phyloP scores from a whole-genome alignment of 129 eudicot species.

The Pittosporum tobira region DNA sequence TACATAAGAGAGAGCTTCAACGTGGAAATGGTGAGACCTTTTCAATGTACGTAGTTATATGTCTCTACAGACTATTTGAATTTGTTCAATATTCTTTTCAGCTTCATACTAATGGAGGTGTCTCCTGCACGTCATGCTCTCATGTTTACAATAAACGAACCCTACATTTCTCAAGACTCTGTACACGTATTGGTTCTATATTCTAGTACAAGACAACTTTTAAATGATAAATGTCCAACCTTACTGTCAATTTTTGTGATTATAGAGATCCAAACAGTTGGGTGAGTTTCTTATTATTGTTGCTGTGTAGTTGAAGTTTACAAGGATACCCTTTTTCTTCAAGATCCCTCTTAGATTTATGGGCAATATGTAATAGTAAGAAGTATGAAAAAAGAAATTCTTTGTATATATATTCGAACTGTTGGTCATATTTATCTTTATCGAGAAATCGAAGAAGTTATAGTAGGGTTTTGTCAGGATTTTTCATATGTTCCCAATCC shows the following conservation, averaged over 20 bases:
- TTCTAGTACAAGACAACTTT: neutral
- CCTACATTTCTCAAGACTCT: neutral
- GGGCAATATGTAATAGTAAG: no score
- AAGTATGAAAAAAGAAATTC: no score
- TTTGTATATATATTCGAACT: no score
- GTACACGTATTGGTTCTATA: neutral
- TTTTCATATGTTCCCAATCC: no score
- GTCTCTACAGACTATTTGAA: neutral
- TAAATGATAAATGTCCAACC: neutral
- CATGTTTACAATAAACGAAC: neutral
- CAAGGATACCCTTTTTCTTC: no score
- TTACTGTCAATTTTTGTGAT: neutral
- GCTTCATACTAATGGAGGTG: slow-evolving; percentile 8
- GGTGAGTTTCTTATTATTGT: neutral
- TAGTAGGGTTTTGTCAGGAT: no score
- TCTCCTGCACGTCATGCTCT: neutral
- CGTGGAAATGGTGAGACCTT: neutral
- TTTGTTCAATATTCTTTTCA: slow-evolving; percentile 11
- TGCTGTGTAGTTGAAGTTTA: no score
- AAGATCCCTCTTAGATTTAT: no score
- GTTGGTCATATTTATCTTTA: no score
- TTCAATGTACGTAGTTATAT: neutral
- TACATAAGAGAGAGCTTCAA: neutral
- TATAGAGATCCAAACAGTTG: neutral
- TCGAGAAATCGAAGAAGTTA: no score